Evolutionary conservation across 2,329 filamentous ascomycete genomes (phyloP), one percentile per base, ranked within the genome.

Genomic region (Phaeophleospora eucalypticola): DNA sequence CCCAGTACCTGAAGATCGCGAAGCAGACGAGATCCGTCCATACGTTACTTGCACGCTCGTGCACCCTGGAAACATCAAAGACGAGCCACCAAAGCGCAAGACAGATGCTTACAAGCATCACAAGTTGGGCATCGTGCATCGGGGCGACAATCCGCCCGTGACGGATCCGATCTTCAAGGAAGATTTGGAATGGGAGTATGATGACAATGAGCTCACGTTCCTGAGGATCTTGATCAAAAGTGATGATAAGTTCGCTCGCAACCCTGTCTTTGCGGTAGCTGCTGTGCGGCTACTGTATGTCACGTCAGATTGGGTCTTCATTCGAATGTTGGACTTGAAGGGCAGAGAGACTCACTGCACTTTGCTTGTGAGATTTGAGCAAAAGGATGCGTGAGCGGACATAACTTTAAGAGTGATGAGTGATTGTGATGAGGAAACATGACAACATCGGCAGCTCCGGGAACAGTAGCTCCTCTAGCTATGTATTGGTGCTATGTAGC

Each of bases 131-230:
- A 75, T 82, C 46, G 62, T 83, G 40, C 79, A 82, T 61, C 68
- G 68, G 21, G 77, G 74, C 15, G 78, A 80, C n/a, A 82, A 81
- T 51, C 78, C 82, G 2, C 74, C 76, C 0, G 62, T 73, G 0
- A 82, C 73, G 0, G 81, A 85, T 50, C 82, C 83, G 0, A 41
- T 86, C 6, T 86, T 81, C 82, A 75, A 85, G 53, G 81, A 86
- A 63, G 70, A 68, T 12, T 67, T 86, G 7, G 80, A 83, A 58
- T 86, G 83, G 83, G 79, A 82, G 50, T 86, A 79, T 56, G 78
- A 83, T 4, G 82, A 84, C 46, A 83, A 80, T 54, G 82, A 85
- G 61, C 60, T 86, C 39, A 75, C 77, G 0, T 86, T 86, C 56
- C 53, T 86, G 54, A 71, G 83, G 0, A 72, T 86, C 48, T 68